phyloP scores from a whole-genome alignment of 2,329 filamentous ascomycete species.

The Rutstroemia sp. region DNA sequence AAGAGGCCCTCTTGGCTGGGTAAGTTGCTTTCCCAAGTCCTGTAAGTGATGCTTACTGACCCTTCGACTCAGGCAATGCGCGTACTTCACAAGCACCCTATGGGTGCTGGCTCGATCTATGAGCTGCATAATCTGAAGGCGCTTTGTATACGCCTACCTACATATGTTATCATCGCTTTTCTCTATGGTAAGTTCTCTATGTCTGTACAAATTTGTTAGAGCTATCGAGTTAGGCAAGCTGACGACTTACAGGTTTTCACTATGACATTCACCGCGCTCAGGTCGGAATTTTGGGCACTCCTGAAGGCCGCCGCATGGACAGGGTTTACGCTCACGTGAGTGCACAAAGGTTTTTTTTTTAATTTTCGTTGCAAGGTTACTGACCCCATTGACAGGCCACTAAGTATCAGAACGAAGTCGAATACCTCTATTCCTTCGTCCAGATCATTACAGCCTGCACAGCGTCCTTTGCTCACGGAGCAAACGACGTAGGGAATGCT shows the following conservation, averaged over 20 bases:
- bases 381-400: slow-evolving; percentile 32
- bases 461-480: slow-evolving; percentile 54
- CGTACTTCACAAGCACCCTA: slow-evolving; percentile 63
- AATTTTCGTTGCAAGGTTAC: too few relatives aligned
- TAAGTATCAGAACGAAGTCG: slow-evolving; percentile 64
- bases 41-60: too few relatives aligned
- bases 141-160: slow-evolving; percentile 58
- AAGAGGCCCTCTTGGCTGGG: slow-evolving; percentile 70
- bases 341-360: too few relatives aligned
- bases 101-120: slow-evolving; percentile 66
- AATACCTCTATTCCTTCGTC: slow-evolving; percentile 50
- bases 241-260: slow-evolving; percentile 37
- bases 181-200: slow-evolving; percentile 51
- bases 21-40: too few relatives aligned
- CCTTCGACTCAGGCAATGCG: slow-evolving; percentile 48
- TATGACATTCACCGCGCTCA: slow-evolving; percentile 79
- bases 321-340: slow-evolving; percentile 48
- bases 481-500: slow-evolving; percentile 70
- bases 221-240: too few relatives aligned
- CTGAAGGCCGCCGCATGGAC: slow-evolving; percentile 65
- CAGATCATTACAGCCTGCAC: slow-evolving; percentile 46
- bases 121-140: slow-evolving; percentile 64
- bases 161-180: slow-evolving; percentile 51
- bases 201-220: too few relatives aligned
- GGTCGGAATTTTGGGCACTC: slow-evolving; percentile 58